Conservation (phyloP, 177 flowering plant genomes). For the Tripterygium wilfordii region DNA sequence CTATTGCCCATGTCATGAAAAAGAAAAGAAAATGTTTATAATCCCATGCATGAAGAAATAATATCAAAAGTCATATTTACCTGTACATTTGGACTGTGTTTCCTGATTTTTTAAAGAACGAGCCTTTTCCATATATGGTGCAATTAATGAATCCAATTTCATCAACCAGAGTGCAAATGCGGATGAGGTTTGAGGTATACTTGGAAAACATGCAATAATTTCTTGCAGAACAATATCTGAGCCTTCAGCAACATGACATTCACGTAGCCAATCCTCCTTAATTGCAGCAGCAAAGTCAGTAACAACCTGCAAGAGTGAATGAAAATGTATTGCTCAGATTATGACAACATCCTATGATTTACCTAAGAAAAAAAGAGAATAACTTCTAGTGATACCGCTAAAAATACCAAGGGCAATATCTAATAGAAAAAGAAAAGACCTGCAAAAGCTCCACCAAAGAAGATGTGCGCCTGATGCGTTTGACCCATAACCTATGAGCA, state of each 20-base stretch:
- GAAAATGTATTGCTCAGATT: too few relatives aligned
- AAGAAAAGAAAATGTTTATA: too few relatives aligned
- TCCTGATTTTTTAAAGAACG: constrained; percentile 14
- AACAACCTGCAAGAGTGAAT: constrained; percentile 53
- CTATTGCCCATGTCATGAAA: too few relatives aligned
- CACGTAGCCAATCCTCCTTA: constrained; percentile 64
- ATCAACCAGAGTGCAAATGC: constrained; percentile 93
- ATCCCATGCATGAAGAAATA: too few relatives aligned
- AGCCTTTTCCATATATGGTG: constrained; percentile 33
- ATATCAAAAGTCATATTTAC: constrained; percentile 11
- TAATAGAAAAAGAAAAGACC: constrained; percentile 29
- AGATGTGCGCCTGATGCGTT: constrained; percentile 78
- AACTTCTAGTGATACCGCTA: too few relatives aligned
- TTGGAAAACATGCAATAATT: constrained; percentile 48
- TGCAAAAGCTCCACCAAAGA: constrained; percentile 71
- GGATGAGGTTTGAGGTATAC: constrained; percentile 81
- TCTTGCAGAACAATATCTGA: constrained; percentile 38
- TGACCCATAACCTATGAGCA: constrained; percentile 86
- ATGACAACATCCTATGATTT: too few relatives aligned
- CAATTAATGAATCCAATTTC: constrained; percentile 67
- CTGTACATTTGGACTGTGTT: constrained; percentile 12
- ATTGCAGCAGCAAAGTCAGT: constrained; percentile 80
- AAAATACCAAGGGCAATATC: not conserved
- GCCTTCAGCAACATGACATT: constrained; percentile 20
- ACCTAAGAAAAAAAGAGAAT: constrained; percentile 1